Evolutionary conservation across 345 rosid genomes (phyloP).

Genomic region (Cardamine resedifolia): DNA sequence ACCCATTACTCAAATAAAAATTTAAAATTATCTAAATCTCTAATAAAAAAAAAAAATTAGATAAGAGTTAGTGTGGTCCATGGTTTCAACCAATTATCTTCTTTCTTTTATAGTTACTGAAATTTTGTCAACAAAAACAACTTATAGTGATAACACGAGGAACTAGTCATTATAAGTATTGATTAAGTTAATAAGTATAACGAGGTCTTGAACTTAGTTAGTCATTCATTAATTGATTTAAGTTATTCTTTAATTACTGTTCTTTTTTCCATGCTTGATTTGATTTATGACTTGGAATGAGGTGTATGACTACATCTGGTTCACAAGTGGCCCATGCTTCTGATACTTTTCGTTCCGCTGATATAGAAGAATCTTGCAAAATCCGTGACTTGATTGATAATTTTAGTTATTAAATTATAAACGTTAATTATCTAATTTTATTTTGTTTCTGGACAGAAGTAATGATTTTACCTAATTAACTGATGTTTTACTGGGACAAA

Average conservation of each 20-base stretch:
- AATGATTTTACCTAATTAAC: not conserved
- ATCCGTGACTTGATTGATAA: constrained; percentile 17
- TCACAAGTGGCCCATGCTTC: constrained; percentile 26
- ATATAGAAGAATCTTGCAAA: constrained; percentile 26
- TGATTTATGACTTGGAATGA: constrained; percentile 23
- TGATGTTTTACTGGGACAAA: not conserved
- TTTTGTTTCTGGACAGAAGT: not conserved
- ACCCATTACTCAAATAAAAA: too few relatives aligned
- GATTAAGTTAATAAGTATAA: not conserved
- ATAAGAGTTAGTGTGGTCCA: constrained; percentile 25
- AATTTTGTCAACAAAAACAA: constrained; percentile 30
- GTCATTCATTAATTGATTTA: not conserved
- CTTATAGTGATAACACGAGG: constrained; percentile 24
- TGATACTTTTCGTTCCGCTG: not conserved
- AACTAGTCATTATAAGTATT: not conserved
- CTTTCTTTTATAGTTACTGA: not conserved
- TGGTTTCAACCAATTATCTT: not conserved
- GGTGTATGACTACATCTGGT: constrained; percentile 14
- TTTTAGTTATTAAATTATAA: not conserved
- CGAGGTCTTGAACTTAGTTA: not conserved
- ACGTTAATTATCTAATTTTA: not conserved
- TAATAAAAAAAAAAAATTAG: too few relatives aligned
- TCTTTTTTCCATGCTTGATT: not conserved
- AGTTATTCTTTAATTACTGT: not conserved
- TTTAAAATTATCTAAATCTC: too few relatives aligned